Base-by-base conservation (phyloP, 106 monocot species). In the Dioscorea dumetorum region DNA sequence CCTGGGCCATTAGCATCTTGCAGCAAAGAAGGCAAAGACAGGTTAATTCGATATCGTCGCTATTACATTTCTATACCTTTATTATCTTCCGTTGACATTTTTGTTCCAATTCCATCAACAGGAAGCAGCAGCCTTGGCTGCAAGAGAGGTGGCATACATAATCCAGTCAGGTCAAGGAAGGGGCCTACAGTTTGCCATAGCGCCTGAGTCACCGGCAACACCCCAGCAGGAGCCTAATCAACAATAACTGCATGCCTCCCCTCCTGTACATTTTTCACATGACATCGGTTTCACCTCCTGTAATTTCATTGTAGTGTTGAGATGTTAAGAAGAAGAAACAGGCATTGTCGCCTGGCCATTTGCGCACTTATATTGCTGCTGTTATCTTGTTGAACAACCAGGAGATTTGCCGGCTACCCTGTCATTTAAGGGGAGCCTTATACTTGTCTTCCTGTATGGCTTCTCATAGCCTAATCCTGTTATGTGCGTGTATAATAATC, bases 71-170 rank as follows among this genome's bases (percentile, higher is more conserved):
- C 20, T 1, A 12, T 5, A 23, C n/a, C 59, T 59, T 7, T 22
- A 8, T 59, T 18, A 23, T 59, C 9, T 23, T 19, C 22, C 7
- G 23, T 12, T 59, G 5, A 22, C 22, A 18, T 56, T 63, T 5
- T 61, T 11, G 51, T 15, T 31, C 49, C 17, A 20, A 24, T 51
- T 35, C 50, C 7, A 52, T 34, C 57, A 21, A 33, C 84, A 91
- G 94, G 94, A 91, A 69, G 94, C 83, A 33, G 87, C 87, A 15
- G 83, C 87, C 13, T 48, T 90, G 68, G 83, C 90, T 19, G 87
- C 90, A 28, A 68, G 68, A 16, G 94, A 95, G 69, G 85, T 95
- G 61, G 82, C 94, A 34, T 91, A 85, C 68, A 88, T 95, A 61
- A 72, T 91, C 24, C 94, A 88, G 76, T 78, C 90, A 5, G 85